Evolutionary conservation across 2,329 filamentous ascomycete genomes (phyloP).

Genomic region (Gyromitra esculenta): DNA sequence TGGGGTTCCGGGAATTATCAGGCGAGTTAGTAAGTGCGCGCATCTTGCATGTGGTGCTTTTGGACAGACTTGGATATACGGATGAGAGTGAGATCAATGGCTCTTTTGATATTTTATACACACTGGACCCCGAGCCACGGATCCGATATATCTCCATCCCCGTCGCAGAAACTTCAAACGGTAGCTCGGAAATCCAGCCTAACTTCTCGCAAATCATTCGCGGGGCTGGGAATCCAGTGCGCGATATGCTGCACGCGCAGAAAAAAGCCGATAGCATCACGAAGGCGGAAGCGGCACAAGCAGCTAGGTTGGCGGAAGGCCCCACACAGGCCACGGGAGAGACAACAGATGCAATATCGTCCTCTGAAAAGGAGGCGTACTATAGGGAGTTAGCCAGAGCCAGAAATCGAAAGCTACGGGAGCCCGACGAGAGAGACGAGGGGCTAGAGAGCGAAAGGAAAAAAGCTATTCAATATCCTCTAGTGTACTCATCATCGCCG

Average conservation of each 20-base stretch:
- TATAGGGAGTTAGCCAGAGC: neutral
- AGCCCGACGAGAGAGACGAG: neutral
- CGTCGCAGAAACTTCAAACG: neutral
- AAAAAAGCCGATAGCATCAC: neutral
- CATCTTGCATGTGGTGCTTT: conserved; percentile 16
- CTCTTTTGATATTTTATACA: conserved; percentile 11
- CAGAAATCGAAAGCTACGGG: neutral
- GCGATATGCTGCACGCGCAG: neutral
- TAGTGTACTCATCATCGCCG: neutral
- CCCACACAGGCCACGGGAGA: neutral
- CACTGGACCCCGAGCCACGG: conserved; percentile 16
- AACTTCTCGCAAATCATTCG: conserved; percentile 5
- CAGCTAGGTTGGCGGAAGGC: neutral
- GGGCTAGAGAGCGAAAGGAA: neutral
- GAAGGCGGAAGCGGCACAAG: neutral
- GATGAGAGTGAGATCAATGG: neutral
- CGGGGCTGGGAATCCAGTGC: conserved; percentile 7
- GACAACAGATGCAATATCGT: neutral
- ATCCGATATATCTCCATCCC: conserved; percentile 12
- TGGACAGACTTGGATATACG: neutral
- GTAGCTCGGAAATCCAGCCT: neutral
- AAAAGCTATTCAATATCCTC: neutral
- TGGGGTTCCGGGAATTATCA: neutral
- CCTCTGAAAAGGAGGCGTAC: neutral
- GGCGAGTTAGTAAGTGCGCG: neutral